Percentiles rank a stretch among this genome's conserved stretches.
Evolutionary conservation across 2,329 filamentous ascomycete species (phyloP).

Genomic region (Tricladium varicosporioides): DNA sequence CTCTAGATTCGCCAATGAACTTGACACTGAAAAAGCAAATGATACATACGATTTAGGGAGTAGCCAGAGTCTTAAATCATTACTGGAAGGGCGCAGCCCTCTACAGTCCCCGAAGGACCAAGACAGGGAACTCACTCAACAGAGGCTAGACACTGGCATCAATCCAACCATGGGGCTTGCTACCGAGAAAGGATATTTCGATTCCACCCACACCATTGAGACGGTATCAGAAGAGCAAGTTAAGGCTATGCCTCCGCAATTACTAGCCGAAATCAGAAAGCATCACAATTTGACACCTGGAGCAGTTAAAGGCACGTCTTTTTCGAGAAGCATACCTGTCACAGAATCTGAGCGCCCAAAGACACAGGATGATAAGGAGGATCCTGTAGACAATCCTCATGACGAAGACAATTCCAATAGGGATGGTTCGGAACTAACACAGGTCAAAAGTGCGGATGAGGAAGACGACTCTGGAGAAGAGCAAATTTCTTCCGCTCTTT

Average conservation of each 20-base stretch:
- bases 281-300: slow-evolving; percentile 33
- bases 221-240: slow-evolving; percentile 21
- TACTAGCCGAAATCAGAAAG: slow-evolving; percentile 33
- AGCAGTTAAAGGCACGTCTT: slow-evolving; percentile 30
- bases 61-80: neutral
- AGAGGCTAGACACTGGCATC: neutral
- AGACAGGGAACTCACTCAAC: neutral
- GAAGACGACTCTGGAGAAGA: slow-evolving; percentile 70
- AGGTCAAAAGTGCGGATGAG: slow-evolving; percentile 35
- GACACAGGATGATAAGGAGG: slow-evolving; percentile 9
- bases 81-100: neutral
- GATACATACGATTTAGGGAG: too few relatives aligned
- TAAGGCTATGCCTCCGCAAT: slow-evolving; percentile 27
- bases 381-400: slow-evolving; percentile 1
- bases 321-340: slow-evolving; percentile 33
- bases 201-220: slow-evolving; percentile 20
- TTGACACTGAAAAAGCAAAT: too few relatives aligned
- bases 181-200: slow-evolving; percentile 29
- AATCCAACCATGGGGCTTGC: slow-evolving; percentile 22
- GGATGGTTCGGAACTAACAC: slow-evolving; percentile 38
- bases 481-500: slow-evolving; percentile 83
- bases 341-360: slow-evolving; percentile 28
- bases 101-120: slow-evolving; percentile 15
- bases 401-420: slow-evolving; percentile 28
- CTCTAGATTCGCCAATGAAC: neutral